Conservation (phyloP, 768 basidiomycete genomes). For the Agrocybe pediades region DNA sequence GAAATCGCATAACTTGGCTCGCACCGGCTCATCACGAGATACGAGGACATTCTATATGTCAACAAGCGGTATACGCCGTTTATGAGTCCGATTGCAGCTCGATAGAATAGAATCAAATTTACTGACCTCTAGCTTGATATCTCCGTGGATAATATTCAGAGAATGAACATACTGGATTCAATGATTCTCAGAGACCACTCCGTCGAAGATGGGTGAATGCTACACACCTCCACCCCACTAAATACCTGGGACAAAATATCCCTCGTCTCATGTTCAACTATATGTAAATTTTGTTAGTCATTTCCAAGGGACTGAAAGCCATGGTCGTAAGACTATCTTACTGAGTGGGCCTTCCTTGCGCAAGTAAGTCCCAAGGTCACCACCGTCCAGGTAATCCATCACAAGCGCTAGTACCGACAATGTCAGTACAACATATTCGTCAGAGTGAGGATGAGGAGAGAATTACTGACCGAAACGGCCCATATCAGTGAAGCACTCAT, state of each 20-base stretch:
- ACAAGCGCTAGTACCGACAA: no score
- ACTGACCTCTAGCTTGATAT: conserved; percentile 2
- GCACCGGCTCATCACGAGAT: background rate
- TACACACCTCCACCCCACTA: background rate
- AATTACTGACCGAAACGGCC: no score
- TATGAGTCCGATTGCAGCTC: background rate
- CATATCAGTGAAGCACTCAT: no score
- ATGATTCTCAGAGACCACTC: no score
- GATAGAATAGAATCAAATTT: no score
- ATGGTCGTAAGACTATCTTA: background rate
- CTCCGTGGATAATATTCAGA: background rate
- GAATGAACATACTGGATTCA: background rate
- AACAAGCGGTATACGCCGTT: background rate
- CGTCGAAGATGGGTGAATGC: background rate
- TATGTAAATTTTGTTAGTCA: background rate
- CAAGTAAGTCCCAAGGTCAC: background rate
- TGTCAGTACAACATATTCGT: no score
- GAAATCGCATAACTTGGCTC: background rate
- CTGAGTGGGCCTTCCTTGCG: background rate
- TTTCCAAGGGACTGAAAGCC: background rate
- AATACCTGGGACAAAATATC: conserved; percentile 1
- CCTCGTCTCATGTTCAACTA: background rate
- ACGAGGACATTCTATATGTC: background rate
- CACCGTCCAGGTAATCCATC: background rate
- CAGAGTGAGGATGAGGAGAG: no score